Evolutionary conservation across 2,329 filamentous ascomycete species (phyloP).

Genomic region (Chaetomiaceae sp.): DNA sequence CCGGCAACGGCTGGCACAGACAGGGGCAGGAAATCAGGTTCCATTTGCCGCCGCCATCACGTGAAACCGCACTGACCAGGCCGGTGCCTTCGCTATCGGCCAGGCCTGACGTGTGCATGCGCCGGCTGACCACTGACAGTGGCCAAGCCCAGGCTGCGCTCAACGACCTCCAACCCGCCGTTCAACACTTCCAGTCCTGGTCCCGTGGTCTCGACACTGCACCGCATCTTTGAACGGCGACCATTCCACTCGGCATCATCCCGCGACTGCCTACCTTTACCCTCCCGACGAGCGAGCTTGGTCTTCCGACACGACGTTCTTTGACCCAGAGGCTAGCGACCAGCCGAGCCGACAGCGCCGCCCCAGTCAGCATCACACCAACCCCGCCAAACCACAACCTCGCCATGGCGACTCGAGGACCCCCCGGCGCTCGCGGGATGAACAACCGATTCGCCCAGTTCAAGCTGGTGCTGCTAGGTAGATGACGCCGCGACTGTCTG

Average conservation of each 20-base stretch:
- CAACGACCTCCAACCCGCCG: slow-evolving; percentile 16
- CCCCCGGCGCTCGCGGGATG: slow-evolving; percentile 56
- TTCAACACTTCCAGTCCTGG: slow-evolving; percentile 12
- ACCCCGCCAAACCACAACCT: slow-evolving; percentile 25
- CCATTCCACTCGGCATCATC: neutral
- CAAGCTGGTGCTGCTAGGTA: slow-evolving; percentile 94
- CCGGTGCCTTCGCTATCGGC: slow-evolving; percentile 7
- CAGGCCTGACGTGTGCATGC: slow-evolving; percentile 22
- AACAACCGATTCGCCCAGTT: slow-evolving; percentile 96
- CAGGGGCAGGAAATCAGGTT: slow-evolving; percentile 9
- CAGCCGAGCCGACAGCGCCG: slow-evolving; percentile 12
- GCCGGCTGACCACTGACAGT: slow-evolving; percentile 21
- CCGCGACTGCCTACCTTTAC: neutral
- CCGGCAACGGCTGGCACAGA: slow-evolving; percentile 10
- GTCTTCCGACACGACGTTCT: neutral
- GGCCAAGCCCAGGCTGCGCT: slow-evolving; percentile 18
- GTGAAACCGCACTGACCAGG: slow-evolving; percentile 19
- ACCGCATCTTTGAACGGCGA: neutral
- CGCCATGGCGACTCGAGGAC: slow-evolving; percentile 79
- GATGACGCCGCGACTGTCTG: slow-evolving; percentile 28
- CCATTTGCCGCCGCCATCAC: slow-evolving; percentile 16
- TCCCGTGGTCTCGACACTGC: slow-evolving; percentile 16
- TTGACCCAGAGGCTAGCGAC: slow-evolving; percentile 6
- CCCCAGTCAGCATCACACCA: slow-evolving; percentile 4
- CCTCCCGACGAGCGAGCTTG: slow-evolving; percentile 1